phyloP scores from a whole-genome alignment of 2,329 filamentous ascomycete genomes.

The Colletotrichum australisinense region DNA sequence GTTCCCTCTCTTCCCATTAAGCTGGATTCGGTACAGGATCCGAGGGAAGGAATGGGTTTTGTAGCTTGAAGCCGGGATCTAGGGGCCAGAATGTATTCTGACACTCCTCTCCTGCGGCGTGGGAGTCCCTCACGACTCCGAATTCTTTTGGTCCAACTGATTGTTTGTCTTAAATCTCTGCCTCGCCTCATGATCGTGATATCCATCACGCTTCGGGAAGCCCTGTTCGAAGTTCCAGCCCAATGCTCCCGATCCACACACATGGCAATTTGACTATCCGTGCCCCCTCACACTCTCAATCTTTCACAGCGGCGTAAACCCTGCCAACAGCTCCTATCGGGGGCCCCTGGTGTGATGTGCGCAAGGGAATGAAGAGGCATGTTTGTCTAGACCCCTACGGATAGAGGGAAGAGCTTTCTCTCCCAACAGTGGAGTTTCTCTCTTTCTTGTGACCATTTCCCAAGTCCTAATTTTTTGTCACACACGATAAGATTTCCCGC shows the following conservation, averaged over 20 bases:
- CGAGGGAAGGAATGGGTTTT: constrained; percentile 6
- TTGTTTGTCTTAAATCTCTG: background rate
- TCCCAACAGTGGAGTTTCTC: constrained; percentile 1
- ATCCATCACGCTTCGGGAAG: background rate
- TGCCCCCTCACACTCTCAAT: background rate
- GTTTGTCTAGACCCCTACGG: background rate
- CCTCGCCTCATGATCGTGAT: constrained; percentile 15
- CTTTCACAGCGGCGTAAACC: background rate
- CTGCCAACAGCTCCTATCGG: background rate
- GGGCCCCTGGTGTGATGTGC: constrained; percentile 14
- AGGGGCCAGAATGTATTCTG: constrained; percentile 3
- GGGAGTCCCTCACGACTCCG: background rate
- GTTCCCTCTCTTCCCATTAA: constrained; percentile 11
- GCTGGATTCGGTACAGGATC: constrained; percentile 30
- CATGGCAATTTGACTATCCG: background rate
- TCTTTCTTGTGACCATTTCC: background rate
- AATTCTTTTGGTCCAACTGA: background rate
- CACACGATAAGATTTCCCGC: background rate
- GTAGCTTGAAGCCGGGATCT: background rate
- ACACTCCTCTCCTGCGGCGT: background rate
- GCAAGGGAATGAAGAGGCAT: constrained; percentile 4
- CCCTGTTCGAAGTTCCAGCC: background rate
- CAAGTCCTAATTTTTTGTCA: background rate
- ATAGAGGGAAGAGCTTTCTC: background rate
- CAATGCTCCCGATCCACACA: background rate